A percentile compares a stretch with the other conserved stretches of the same genome.
Conservation (phyloP, 257 asterid species). For the Leonotis leonurus region DNA sequence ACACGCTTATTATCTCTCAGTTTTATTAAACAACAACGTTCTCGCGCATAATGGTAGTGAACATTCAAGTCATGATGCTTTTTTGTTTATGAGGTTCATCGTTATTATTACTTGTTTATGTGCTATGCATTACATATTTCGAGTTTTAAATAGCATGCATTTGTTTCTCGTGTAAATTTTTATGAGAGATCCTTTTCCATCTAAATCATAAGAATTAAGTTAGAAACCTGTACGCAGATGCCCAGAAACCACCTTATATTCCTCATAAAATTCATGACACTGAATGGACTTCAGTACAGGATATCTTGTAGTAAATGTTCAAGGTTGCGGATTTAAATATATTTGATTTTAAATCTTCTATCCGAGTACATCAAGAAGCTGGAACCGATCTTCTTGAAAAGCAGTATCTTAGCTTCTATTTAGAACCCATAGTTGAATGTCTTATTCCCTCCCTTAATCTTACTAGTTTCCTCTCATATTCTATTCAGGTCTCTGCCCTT, state of each 20-base stretch:
- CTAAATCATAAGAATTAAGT: not conserved
- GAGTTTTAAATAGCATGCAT: not conserved
- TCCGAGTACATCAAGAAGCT: not conserved
- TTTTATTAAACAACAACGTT: too few species aligned
- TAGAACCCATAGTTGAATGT: conserved; percentile 6
- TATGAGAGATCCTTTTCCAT: not conserved
- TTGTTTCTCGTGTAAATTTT: not conserved
- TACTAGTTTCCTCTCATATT: conserved; percentile 19
- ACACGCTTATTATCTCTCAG: too few species aligned
- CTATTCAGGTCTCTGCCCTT: conserved; percentile 89
- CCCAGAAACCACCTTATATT: not conserved
- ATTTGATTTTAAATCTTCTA: not conserved
- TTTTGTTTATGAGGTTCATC: not conserved
- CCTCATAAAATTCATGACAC: conserved; percentile 1
- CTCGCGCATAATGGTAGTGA: not conserved
- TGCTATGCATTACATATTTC: not conserved
- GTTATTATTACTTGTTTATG: not conserved
- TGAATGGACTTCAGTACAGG: not conserved
- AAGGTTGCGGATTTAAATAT: not conserved
- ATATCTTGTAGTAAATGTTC: not conserved
- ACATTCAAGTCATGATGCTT: too few species aligned
- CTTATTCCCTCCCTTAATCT: not conserved
- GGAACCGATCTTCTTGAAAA: not conserved
- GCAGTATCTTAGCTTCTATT: not conserved
- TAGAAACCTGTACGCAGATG: not conserved